Base-by-base conservation (phyloP, 305 asterid genomes). In the Rubia tinctorum region DNA sequence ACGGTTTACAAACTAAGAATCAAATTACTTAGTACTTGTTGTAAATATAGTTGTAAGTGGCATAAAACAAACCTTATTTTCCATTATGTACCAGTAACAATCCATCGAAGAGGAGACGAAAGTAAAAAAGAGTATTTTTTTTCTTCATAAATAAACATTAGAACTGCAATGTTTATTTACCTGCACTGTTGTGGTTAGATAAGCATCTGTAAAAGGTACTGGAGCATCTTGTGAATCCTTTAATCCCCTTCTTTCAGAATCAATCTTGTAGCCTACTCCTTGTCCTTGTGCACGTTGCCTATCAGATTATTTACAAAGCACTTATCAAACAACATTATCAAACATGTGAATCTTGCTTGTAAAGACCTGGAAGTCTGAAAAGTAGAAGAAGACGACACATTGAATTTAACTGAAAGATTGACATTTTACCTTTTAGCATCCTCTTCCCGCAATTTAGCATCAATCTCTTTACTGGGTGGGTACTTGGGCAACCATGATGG, bases 171-270 rank as follows among this genome's bases (percentile, higher is more conserved):
- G 64, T 51, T 9, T 22, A 69, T 43, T 75, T 79, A 90, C 99
- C 98, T 83, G 88, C 88, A 86, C 84, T 23, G 97, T 87, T 73
- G 88, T 84, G 82, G 82, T 83, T 76, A 89, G 76, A 77, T 90
- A 96, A 64, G 93, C 92, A 82, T 91, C 90, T 72, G 94, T 91
- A 69, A 82, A 81, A 3, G 92, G 88, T 44, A 91, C 91, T 65
- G 97, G 93, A 84, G 83, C 88, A 18, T 93, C 91, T 69, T 88
- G 92, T 71, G 90, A 84, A 74, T 89, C 96, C 80, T 88, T 83
- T 45, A 83, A 73, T 80, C 91, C 88, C 80, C 90, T 82, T 78
- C 79, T 84, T 73, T 88, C 97, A 69, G 51, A 71, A 71, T 85
- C 91, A 59, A 76, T 66, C 78, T 86, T 84, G 78, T 81, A 91